Conservation (phyloP, 371 early-diverging fungal species). For the Catenaria anguillulae region DNA sequence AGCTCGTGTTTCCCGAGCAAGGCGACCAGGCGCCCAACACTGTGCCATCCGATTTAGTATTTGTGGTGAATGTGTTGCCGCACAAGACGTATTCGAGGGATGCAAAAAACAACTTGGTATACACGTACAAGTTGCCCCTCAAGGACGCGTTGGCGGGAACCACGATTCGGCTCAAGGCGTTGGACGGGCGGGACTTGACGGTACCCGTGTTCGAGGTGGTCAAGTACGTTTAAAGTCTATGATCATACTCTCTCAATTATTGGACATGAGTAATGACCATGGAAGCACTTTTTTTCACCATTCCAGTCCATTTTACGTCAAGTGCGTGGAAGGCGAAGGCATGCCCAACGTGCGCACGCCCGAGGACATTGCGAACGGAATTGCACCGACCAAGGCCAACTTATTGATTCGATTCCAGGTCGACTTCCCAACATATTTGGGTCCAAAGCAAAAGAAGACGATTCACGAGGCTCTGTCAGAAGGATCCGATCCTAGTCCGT, state of each 20-base stretch:
- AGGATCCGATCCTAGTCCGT: too few relatives aligned
- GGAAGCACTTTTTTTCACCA: too few relatives aligned
- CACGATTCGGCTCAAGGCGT: slow-evolving; percentile 21
- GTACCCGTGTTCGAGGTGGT: slow-evolving; percentile 33
- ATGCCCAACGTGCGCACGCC: slow-evolving; percentile 3
- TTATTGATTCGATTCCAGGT: slow-evolving; percentile 25
- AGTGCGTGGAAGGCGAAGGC: slow-evolving; percentile 26
- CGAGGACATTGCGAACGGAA: neutral
- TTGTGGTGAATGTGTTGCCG: slow-evolving; percentile 25
- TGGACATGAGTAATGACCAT: neutral
- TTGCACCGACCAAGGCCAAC: slow-evolving; percentile 12
- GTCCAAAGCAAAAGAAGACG: slow-evolving; percentile 24
- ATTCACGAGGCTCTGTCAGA: slow-evolving; percentile 15
- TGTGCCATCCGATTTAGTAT: slow-evolving; percentile 28
- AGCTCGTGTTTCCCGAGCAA: slow-evolving; percentile 31
- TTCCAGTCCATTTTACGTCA: slow-evolving; percentile 23
- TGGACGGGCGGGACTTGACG: slow-evolving; percentile 27
- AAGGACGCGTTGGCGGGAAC: slow-evolving; percentile 28
- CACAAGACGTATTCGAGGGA: slow-evolving; percentile 26
- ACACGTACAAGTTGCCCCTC: slow-evolving; percentile 20
- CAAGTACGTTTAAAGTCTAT: slow-evolving; percentile 14
- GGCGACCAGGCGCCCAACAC: slow-evolving; percentile 28
- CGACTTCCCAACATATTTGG: slow-evolving; percentile 26
- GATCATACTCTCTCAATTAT: neutral
- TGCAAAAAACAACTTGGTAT: slow-evolving; percentile 26